phyloP scores from a whole-genome alignment of 2,329 filamentous ascomycete genomes.

The Alternaria conjuncta region DNA sequence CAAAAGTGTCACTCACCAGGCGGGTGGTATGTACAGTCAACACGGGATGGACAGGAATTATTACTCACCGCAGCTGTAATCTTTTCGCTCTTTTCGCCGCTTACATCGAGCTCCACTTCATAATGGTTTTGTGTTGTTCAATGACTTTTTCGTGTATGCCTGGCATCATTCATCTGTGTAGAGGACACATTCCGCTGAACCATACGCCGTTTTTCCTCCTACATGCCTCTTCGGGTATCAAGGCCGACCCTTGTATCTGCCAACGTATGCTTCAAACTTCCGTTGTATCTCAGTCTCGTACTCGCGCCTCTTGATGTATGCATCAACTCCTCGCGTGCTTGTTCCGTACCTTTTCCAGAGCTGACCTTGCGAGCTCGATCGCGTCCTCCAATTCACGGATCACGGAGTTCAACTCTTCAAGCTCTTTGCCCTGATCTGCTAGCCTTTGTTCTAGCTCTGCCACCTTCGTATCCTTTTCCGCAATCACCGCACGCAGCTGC shows the following conservation, averaged over 20 bases:
- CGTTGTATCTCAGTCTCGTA: rapidly evolving
- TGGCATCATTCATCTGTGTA: rapidly evolving
- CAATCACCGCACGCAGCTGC: background rate
- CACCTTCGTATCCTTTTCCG: background rate
- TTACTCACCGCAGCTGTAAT: background rate
- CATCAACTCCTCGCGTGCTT: background rate
- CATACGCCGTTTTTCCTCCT: background rate
- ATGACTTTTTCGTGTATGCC: background rate
- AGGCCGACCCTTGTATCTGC: background rate
- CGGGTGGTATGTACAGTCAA: no score
- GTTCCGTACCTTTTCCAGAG: no score
- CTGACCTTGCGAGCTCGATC: no score
- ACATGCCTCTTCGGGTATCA: background rate
- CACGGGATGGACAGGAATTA: no score
- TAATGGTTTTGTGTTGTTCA: no score
- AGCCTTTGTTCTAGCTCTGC: background rate
- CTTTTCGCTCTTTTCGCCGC: no score
- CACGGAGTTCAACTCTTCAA: background rate
- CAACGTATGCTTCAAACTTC: background rate
- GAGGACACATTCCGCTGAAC: background rate
- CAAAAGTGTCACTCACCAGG: no score
- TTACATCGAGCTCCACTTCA: no score
- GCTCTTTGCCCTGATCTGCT: background rate
- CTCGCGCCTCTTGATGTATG: background rate
- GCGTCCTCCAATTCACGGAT: background rate